A percentile compares a stretch with the other conserved stretches of the same genome.
phyloP scores from a whole-genome alignment of 345 rosid species.

The Rhizophora mangle region DNA sequence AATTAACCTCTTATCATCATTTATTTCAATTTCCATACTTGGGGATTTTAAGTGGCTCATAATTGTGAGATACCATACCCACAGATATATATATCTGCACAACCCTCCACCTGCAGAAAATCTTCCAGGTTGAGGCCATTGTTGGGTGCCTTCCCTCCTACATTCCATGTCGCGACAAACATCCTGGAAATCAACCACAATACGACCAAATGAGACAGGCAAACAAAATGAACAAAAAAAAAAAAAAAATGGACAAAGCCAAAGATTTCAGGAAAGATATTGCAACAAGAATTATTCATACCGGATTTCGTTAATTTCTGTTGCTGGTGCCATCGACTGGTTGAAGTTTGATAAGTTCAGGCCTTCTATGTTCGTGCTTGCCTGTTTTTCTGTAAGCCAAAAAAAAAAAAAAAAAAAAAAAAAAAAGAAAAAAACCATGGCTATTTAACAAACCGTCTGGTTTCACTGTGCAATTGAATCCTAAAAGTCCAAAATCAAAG shows the following conservation, averaged over 20 bases:
- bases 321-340: conserved; percentile 42
- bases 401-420: conserved; percentile 1
- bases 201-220: conserved; percentile 18
- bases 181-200: conserved; percentile 46
- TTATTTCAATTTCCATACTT: too few relatives aligned
- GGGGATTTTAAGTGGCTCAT: not conserved
- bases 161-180: conserved; percentile 88
- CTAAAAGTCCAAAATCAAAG: conserved; percentile 20
- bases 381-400: conserved; percentile 51
- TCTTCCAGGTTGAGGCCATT: conserved; percentile 72
- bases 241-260: not conserved
- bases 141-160: conserved; percentile 86
- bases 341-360: conserved; percentile 62
- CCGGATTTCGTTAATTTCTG: conserved; percentile 69
- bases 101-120: conserved; percentile 74
- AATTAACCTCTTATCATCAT: too few relatives aligned
- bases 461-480: conserved; percentile 1
- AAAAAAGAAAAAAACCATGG: conserved; percentile 14
- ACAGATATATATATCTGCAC: conserved; percentile 81
- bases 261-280: not conserved
- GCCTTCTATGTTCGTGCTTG: conserved; percentile 63
- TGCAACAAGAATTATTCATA: conserved; percentile 15
- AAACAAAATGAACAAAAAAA: conserved; percentile 1
- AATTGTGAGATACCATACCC: conserved; percentile 54
- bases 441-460: too few relatives aligned